Evolutionary conservation across 2,329 filamentous ascomycete species (phyloP), one percentile per base, ranked within the genome.

Genomic region (Penicillium brevicompactum): DNA sequence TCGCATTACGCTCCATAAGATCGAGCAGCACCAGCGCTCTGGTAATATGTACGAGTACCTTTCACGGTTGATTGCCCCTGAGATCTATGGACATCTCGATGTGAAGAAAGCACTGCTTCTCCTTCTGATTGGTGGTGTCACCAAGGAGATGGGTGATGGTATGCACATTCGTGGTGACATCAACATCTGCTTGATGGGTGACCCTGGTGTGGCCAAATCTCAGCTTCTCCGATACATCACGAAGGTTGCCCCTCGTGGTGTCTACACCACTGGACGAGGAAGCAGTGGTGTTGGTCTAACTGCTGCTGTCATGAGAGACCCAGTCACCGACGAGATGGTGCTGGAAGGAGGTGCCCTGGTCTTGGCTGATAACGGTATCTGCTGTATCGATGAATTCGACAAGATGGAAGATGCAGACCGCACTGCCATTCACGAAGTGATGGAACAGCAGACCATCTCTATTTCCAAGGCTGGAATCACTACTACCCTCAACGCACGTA

Each of bases 91-190:
- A 27, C 94, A 99, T 71, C 80, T 95, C 21, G 94, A 99, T 72
- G 94, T 99, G 48, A 99, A 99, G 81, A 99, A 99, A 75, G 94
- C 94, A 1, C 84, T 99, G 11, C 84, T 99, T n/a, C 82, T 99
- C 5, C 87, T 97, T 30, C 85, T 99, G 32, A 96, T 99, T 62
- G 94, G 94, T 58, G 94, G 94, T 78, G 93, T 97, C 1, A 94
- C 87, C 4, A 99, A 99, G 76, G 88, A 94, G 69, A 95, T 97
- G 84, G 92, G 92, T 49, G 94, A 99, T 69, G 94, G 94, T 57
- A 97, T 99, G 94, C 89, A 92, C 68, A 99, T 99, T 72, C 91
- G 94, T 82, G 94, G 94, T 67, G 94, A 99, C 70, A 96, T 99
- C 80, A 99, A 99, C 77, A 88, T 99, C 60, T 97, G 94, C 74